Percentiles rank a stretch among this genome's conserved stretches.
Conservation (phyloP, 345 rosid species). For the Luvunga scandens region DNA sequence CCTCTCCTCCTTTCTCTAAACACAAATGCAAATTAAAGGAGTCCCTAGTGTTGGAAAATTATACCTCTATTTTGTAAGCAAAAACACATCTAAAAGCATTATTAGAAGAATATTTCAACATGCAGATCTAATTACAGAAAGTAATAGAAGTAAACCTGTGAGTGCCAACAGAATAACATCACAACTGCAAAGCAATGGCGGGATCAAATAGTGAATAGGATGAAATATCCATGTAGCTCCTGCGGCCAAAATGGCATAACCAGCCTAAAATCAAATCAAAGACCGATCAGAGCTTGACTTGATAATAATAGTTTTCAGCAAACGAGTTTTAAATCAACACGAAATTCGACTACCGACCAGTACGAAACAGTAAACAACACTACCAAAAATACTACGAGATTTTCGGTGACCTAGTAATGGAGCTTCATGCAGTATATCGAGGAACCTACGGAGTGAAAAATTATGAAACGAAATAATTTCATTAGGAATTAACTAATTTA, state of each 20-base stretch:
- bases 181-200: constrained; percentile 73
- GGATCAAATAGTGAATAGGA: constrained; percentile 34
- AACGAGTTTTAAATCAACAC: neutral
- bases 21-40: neutral
- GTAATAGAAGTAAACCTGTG: constrained; percentile 43
- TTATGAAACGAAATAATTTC: constrained; percentile 4
- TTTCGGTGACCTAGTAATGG: constrained; percentile 90
- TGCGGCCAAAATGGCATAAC: constrained; percentile 71
- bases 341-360: constrained; percentile 58
- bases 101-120: neutral
- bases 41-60: too few species aligned
- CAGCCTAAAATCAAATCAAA: constrained; percentile 48
- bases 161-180: constrained; percentile 64
- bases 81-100: neutral
- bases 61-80: neutral
- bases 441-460: constrained; percentile 50
- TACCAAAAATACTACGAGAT: constrained; percentile 71
- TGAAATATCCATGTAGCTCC: constrained; percentile 69
- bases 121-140: constrained; percentile 7
- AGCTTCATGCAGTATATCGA: constrained; percentile 91
- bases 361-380: constrained; percentile 59
- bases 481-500: neutral
- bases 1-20: neutral
- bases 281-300: neutral
- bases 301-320: neutral